Percentiles rank a stretch among this genome's conserved stretches.
Evolutionary conservation across 805 yeast genomes (phyloP).

Genomic region (Kluyveromyces aestuarii): DNA sequence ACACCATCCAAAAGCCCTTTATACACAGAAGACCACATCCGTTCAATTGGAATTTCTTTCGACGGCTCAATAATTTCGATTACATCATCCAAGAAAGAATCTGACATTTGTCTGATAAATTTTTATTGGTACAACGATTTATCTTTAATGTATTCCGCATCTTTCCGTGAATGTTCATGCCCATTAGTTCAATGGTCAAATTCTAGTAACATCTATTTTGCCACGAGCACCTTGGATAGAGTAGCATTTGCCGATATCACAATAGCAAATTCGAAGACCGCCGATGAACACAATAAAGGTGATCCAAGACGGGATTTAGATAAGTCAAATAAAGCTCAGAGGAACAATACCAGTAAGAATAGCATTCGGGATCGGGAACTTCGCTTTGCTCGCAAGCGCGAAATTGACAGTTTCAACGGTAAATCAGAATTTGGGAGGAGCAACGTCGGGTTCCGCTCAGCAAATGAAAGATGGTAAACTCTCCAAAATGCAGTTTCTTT

Average conservation of each 20-base stretch:
- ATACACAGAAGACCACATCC: background rate
- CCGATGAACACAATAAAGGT: background rate
- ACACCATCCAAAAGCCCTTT: conserved; percentile 21
- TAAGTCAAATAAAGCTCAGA: background rate
- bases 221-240: background rate
- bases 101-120: background rate
- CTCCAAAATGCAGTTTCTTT: background rate
- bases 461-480: background rate
- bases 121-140: conserved; percentile 3
- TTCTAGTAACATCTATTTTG: background rate
- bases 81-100: background rate
- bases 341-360: background rate
- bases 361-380: background rate
- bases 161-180: background rate
- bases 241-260: background rate
- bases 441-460: background rate
- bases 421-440: background rate
- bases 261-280: background rate
- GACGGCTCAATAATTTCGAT: conserved; percentile 1
- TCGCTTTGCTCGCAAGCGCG: background rate
- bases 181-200: background rate
- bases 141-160: background rate
- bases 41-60: background rate
- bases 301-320: background rate
- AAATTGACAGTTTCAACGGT: background rate